Evolutionary conservation across 176 grass and related monocot species (phyloP), one percentile per base, ranked within the genome.

Genomic region (Thalia dealbata): DNA sequence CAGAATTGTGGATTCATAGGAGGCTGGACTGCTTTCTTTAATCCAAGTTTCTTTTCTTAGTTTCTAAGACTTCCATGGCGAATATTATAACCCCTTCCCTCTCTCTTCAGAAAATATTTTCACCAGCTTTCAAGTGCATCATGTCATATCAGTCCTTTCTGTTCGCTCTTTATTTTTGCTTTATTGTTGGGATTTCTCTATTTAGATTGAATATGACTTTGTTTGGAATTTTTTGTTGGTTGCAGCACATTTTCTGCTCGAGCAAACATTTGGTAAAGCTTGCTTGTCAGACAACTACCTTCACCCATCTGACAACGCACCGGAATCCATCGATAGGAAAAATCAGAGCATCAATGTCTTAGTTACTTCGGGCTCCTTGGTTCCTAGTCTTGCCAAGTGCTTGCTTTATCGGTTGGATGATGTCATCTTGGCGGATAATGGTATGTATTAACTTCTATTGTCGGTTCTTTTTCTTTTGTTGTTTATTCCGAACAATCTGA

Each of bases 371-470:
- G 95, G 95, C 18, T 93, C 95, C 3, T 52, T 99, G 79, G 71
- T 99, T 91, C 95, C 95, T 48, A 99, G 95, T 73, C 86, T 99
- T 82, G 95, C 81, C 64, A 99, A 99, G 82, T 93, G 83, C 81
- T 88, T 99, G 83, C 70, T 99, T 29, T 99, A 99, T 81, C 83
- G 78, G 45, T 76, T 99, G 29, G 83, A 99, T 67, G 90, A 91
- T 10, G 95, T 99, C 16, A 81, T 99, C 35, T 79, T 83, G 0
- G 78, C 80, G 75, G 83, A 99, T 78, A 93, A 99, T 81, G 88
- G 95, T 91, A 86, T 26, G 62, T 3, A 8, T 71, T 72, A 72
- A 70, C 29, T 50, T 61, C 70, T 83, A 25, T 8, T 2, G 35
- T 41, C 38, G 25, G 27, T 43, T 3, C 35, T 52, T n/a, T 12